Evolutionary conservation across 139 green algal species (phyloP).

Genomic region (Tetradesmus lagerheimii): DNA sequence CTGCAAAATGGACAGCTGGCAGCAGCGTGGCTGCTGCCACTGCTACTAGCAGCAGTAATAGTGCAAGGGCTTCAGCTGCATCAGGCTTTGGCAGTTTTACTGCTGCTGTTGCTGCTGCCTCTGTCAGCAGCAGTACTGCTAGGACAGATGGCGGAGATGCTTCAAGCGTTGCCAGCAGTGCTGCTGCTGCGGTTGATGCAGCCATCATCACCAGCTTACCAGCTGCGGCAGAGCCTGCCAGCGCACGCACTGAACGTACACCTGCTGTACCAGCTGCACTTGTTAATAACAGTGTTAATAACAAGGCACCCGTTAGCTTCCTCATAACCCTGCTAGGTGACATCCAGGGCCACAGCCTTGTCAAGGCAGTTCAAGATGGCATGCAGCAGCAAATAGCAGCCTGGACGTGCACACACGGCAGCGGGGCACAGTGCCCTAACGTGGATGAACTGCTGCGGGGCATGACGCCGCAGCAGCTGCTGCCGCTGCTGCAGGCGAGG

Average conservation of each 20-base stretch:
- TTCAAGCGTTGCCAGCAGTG: not conserved
- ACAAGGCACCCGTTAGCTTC: not conserved
- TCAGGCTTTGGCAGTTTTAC: not conserved
- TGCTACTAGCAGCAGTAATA: not conserved
- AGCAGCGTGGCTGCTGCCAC: not conserved
- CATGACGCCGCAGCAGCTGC: not conserved
- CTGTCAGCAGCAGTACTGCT: not conserved
- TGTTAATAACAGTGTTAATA: no score
- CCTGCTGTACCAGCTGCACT: no score
- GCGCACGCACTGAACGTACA: no score
- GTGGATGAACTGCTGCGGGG: not conserved
- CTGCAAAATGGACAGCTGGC: not conserved
- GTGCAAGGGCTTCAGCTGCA: not conserved
- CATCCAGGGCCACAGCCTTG: slow-evolving; percentile 24
- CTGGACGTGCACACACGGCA: not conserved
- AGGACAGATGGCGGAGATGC: no score
- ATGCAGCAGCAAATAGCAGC: not conserved
- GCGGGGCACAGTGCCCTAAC: not conserved
- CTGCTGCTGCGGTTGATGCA: not conserved
- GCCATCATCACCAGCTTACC: no score
- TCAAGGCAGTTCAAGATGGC: slow-evolving; percentile 25
- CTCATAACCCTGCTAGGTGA: slow-evolving; percentile 16
- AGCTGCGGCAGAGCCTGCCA: no score
- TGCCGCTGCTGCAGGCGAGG: not conserved
- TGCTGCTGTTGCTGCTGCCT: not conserved